Evolutionary conservation across 176 grass and related monocot genomes (phyloP).

Genomic region (Puya raimondii): DNA sequence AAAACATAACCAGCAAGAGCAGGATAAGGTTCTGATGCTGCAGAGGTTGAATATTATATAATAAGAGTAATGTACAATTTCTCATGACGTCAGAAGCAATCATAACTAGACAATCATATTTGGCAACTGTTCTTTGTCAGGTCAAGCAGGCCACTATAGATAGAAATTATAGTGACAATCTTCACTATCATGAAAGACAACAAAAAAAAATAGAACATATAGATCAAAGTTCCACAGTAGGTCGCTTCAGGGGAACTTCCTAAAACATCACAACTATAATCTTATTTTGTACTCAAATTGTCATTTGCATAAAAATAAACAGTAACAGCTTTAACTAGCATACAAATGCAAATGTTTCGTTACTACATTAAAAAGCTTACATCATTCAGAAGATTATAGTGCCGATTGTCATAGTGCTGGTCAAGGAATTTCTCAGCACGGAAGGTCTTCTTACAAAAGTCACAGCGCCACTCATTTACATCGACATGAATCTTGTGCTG

Average conservation of each 20-base stretch:
- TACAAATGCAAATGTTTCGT: neutral
- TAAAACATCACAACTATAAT: neutral
- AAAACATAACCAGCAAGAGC: neutral
- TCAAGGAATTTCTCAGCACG: conserved; percentile 94
- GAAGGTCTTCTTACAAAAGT: conserved; percentile 91
- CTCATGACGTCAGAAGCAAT: too few species aligned
- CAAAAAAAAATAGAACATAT: too few species aligned
- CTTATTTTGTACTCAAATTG: too few species aligned
- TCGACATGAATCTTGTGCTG: conserved; percentile 84
- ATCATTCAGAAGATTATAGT: conserved; percentile 62
- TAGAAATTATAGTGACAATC: too few species aligned
- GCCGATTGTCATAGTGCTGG: conserved; percentile 90
- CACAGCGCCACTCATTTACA: conserved; percentile 86
- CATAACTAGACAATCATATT: too few species aligned
- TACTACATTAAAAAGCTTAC: conserved; percentile 32
- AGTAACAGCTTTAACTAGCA: neutral
- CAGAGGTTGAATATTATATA: too few species aligned
- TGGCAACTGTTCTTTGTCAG: too few species aligned
- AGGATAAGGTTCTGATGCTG: neutral
- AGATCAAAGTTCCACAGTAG: too few species aligned
- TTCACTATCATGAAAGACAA: too few species aligned
- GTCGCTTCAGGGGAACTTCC: neutral
- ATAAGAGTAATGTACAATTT: too few species aligned
- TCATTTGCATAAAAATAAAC: neutral
- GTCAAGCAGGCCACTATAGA: too few species aligned